These are phyloP conservation scores for Euptelea pleiosperma DNA, from an alignment of 164 flowering plant species.

Conservation along the genomic window DNA sequence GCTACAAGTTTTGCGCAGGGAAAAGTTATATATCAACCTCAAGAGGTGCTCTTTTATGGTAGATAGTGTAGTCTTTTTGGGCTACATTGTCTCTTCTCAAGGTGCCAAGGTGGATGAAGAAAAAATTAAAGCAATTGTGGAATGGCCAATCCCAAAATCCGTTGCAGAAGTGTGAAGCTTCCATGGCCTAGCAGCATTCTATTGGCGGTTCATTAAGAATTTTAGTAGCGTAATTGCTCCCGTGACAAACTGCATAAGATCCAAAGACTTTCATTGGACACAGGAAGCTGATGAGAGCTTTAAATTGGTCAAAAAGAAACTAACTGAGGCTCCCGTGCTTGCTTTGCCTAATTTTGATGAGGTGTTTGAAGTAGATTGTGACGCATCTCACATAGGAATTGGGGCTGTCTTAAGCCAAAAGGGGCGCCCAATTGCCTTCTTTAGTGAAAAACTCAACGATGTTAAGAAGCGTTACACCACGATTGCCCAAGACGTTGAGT, in stretches of 20 bases:
- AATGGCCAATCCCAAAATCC: slow-evolving; percentile 2
- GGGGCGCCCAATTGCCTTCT: background rate
- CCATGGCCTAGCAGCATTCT: slow-evolving; percentile 6
- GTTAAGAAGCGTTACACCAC: slow-evolving; percentile 1
- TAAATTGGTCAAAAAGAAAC: slow-evolving; percentile 3
- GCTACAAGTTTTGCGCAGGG: background rate
- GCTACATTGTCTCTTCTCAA: too few species aligned
- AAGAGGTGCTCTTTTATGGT: too few species aligned
- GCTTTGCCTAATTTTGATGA: background rate
- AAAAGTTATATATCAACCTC: background rate
- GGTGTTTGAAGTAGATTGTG: slow-evolving; percentile 5
- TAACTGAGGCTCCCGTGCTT: background rate
- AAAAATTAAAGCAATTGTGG: background rate
- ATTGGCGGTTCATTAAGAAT: too few species aligned
- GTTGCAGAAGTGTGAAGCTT: slow-evolving; percentile 2
- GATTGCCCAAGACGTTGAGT: background rate
- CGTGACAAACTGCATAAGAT: background rate
- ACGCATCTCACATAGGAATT: slow-evolving; percentile 3
- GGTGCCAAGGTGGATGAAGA: background rate
- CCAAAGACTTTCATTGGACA: background rate
- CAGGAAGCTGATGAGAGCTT: background rate
- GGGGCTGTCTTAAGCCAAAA: background rate
- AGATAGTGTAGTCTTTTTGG: too few species aligned
- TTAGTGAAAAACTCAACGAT: background rate
- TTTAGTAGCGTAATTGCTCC: slow-evolving; percentile 9